Evolutionary conservation across 257 asterid species (phyloP), one percentile per base, ranked within the genome.

Genomic region (Galeopsis tetrahit): DNA sequence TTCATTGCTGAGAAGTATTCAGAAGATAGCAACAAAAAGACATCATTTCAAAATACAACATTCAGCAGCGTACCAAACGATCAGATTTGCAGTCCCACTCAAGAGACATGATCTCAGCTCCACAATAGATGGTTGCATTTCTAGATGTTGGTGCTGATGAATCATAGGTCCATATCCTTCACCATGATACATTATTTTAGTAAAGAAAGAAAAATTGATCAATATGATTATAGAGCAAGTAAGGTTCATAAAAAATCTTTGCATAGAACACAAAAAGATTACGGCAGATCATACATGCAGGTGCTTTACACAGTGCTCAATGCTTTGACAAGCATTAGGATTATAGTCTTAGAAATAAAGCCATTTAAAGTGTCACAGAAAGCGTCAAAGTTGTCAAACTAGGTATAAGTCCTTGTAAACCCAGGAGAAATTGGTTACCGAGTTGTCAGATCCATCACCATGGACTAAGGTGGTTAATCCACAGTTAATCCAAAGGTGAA

Each of bases 71-170:
- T 86, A 95, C 98, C 96, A 95, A 75, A 68, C 99, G 96, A 78
- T 95, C 96, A 61, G 97, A 95, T 82, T 91, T 91, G 87, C 93
- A 90, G 78, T 95, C 99, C 99, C 99, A 95, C 83, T 92, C 99
- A 67, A 95, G 99, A 57, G 98, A 90, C 85, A 78, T 85, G 85
- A 95, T 80, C 85, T 95, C 97, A n/a, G 97, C 91, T 76, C 98
- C 98, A 68, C 98, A 91, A 77, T 95, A 92, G 79, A 95, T 91
- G 63, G 99, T 95, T 73, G 99, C 99, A 75, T 95, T 91, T 83
- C 97, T 90, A 71, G 97, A 84, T 75, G 98, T 78, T 71, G 95
- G 85, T 48, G 90, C 88, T 57, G 88, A 80, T 68, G 96, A 81
- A 75, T 90, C 97, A 73, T 92, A 87, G 70, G 96, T 91, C 99